phyloP scores from a whole-genome alignment of 2,329 filamentous ascomycete genomes.

The Chaetomiaceae sp. region DNA sequence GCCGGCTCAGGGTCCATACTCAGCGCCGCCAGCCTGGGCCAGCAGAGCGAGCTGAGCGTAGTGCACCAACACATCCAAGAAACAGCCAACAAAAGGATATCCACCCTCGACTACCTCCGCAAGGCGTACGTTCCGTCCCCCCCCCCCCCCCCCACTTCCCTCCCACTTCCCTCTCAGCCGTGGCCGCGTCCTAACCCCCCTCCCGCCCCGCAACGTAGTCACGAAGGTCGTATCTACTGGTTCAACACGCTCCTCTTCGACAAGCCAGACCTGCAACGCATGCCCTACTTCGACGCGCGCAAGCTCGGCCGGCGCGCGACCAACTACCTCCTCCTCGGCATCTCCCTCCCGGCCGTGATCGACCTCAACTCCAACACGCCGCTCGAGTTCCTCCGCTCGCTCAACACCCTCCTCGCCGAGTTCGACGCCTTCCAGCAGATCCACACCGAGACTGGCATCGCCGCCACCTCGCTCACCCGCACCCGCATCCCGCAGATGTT shows the following conservation, averaged over 20 bases:
- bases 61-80: conserved; percentile 70
- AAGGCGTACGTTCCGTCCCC: conserved; percentile 92
- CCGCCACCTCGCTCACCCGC: conserved; percentile 66
- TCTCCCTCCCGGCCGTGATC: conserved; percentile 83
- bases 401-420: conserved; percentile 81
- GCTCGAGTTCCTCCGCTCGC: conserved; percentile 78
- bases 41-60: conserved; percentile 45
- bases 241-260: conserved; percentile 96
- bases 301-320: conserved; percentile 87
- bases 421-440: conserved; percentile 92
- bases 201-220: too few species aligned
- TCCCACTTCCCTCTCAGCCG: not conserved
- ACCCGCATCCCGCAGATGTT: conserved; percentile 82
- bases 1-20: conserved; percentile 28
- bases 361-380: conserved; percentile 79
- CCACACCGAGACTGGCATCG: conserved; percentile 70
- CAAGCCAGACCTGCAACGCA: conserved; percentile 69
- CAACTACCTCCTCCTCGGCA: conserved; percentile 87
- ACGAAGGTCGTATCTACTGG: conserved; percentile 94
- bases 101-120: conserved; percentile 85
- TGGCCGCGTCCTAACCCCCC: too few species aligned
- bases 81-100: conserved; percentile 84
- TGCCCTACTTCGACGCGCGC: conserved; percentile 80
- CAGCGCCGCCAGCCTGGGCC: conserved; percentile 27
- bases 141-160: too few species aligned